A percentile compares a stretch with the other conserved stretches of the same genome.
These are phyloP conservation scores for Pythium oligandrum DNA, from an alignment of 352 stramenopile species.

Conservation along the genomic window DNA sequence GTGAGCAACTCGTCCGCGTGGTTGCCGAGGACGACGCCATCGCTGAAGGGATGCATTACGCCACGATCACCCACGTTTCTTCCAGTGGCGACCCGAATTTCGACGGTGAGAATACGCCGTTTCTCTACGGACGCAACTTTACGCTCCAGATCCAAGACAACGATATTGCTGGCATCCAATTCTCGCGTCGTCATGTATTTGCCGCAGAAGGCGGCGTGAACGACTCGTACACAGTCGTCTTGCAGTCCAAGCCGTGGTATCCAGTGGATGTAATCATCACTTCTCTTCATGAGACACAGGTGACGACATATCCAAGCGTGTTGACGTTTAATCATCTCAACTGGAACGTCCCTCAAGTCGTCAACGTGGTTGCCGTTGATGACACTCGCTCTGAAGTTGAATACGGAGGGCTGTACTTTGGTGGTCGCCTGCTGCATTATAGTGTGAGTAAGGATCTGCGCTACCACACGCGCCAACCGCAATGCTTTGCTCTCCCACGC, in stretches of 20 bases:
- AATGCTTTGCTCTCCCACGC: constrained; percentile 54
- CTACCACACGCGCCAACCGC: constrained; percentile 54
- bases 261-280: constrained; percentile 40
- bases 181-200: constrained; percentile 58
- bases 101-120: constrained; percentile 42
- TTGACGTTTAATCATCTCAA: constrained; percentile 34
- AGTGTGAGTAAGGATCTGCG: constrained; percentile 49
- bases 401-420: constrained; percentile 52
- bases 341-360: constrained; percentile 48
- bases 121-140: constrained; percentile 51
- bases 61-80: constrained; percentile 38
- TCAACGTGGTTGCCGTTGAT: constrained; percentile 48
- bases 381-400: constrained; percentile 56
- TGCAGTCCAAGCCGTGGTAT: constrained; percentile 56
- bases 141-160: constrained; percentile 72
- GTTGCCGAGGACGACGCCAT: constrained; percentile 47
- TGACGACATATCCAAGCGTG: constrained; percentile 16
- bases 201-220: constrained; percentile 46
- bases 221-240: constrained; percentile 52
- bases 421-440: constrained; percentile 50
- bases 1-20: constrained; percentile 55
- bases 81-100: constrained; percentile 52
- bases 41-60: constrained; percentile 61
- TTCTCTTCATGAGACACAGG: constrained; percentile 42
- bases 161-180: constrained; percentile 39